Base-by-base conservation (phyloP, 2,329 filamentous ascomycete genomes). In the Mollisiaceae sp. region DNA sequence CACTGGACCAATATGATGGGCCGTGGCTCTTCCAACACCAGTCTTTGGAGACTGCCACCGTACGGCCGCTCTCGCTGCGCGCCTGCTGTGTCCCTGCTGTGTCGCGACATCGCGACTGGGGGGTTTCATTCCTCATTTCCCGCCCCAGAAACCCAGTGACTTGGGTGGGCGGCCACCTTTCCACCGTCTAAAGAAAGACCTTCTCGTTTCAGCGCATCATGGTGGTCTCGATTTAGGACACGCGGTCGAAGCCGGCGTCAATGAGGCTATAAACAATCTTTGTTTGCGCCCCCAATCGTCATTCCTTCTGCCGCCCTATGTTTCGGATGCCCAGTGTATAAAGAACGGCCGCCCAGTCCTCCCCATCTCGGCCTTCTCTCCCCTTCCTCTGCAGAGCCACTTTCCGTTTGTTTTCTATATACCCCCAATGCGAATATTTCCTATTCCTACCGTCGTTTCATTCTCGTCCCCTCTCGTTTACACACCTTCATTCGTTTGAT, bases 241-340 rank as follows among this genome's bases (percentile, higher is more conserved):
- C 45, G 58, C 63, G 32, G 57, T 56, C 47, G 50, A 38, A 54
- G 62, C 63, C 65, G 67, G 71, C 71, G 70, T 73, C 66, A 67
- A 65, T 72, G 66, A 68, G 67, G 68, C 68, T 72, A 71, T 69
- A 69, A 68, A 66, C 69, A 57, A 62, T 69, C 65, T 67, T 68
- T 67, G 58, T 68, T 67, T 67, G 27, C 63, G 41, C 64, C 65
- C 67, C 67, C 69, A 66, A 70, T 63, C 57, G 59, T 64, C 62
- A 32, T 50, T 58, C 62, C 45, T 66, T 60, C 38, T 65, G 64
- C 64, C 68, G 50, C 66, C 65, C 62, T 65, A 62, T 65, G 59
- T 63, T 67, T 63, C 60, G 62, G 36, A 63, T 59, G 52, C 59
- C 60, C 61, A 60, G 68, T 69, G 67, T 73, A 74, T 74, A 74